phyloP scores from a whole-genome alignment of 371 early-diverging fungal genomes.

The Mucor irregularis region DNA sequence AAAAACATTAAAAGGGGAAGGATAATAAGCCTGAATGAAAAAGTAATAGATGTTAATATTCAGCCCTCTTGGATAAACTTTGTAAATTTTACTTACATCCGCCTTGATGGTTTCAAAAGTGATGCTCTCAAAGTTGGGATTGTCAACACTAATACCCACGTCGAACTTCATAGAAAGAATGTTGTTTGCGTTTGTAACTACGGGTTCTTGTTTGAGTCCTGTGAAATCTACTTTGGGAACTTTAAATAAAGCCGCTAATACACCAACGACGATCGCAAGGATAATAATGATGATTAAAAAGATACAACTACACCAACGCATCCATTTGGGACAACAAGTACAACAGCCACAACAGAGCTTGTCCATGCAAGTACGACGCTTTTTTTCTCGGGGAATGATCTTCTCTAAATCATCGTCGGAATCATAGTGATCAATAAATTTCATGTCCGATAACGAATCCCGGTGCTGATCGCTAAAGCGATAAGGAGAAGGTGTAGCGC shows the following conservation, averaged over 20 bases:
- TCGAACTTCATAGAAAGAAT: conserved; percentile 31
- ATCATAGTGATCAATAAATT: conserved; percentile 23
- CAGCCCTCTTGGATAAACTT: not conserved
- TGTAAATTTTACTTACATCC: conserved; percentile 40
- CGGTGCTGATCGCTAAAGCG: conserved; percentile 1
- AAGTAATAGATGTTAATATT: not conserved
- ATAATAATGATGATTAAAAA: conserved; percentile 38
- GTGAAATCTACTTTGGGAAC: conserved; percentile 39
- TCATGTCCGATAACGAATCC: conserved; percentile 20
- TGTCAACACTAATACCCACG: conserved; percentile 47
- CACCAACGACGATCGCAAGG: conserved; percentile 43
- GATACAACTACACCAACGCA: conserved; percentile 43
- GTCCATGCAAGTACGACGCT: conserved; percentile 41
- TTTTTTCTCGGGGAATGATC: conserved; percentile 20
- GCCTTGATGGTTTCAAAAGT: conserved; percentile 56
- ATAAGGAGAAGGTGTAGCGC: not conserved
- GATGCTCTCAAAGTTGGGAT: conserved; percentile 56
- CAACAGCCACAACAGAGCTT: conserved; percentile 53
- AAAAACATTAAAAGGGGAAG: conserved; percentile 36
- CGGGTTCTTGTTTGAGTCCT: conserved; percentile 34
- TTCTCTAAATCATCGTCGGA: conserved; percentile 30
- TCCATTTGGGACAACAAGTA: conserved; percentile 51
- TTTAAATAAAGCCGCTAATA: conserved; percentile 46
- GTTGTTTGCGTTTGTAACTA: not conserved
- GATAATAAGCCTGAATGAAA: conserved; percentile 56